Conservation (phyloP, 2,329 filamentous ascomycete species). For the Periconia digitata region DNA sequence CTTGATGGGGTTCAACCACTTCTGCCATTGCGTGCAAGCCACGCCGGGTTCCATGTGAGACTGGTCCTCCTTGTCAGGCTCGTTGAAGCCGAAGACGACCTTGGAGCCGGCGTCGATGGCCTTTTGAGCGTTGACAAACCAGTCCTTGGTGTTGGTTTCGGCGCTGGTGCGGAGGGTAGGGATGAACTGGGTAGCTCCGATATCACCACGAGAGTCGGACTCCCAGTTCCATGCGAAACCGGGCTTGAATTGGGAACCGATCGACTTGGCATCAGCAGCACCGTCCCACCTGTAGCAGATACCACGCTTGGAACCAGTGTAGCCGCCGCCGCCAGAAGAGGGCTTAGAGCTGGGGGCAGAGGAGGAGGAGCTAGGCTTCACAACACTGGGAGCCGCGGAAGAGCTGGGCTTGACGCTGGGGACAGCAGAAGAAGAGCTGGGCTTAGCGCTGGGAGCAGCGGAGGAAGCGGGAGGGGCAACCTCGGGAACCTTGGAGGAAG, state of each 20-base stretch:
- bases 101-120: conserved; percentile 35
- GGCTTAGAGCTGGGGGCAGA: conserved; percentile 17
- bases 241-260: conserved; percentile 50
- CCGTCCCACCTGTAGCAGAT: conserved; percentile 63
- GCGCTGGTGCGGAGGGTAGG: conserved; percentile 52
- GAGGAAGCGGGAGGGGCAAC: conserved; percentile 15
- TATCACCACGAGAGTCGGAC: conserved; percentile 37
- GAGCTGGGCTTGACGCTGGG: conserved; percentile 4
- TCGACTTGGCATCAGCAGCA: conserved; percentile 54
- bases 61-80: conserved; percentile 37
- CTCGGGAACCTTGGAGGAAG: conserved; percentile 3
- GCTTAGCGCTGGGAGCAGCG: conserved; percentile 11
- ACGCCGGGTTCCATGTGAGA: conserved; percentile 35
- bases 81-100: conserved; percentile 45
- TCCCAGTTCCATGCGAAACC: conserved; percentile 73
- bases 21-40: conserved; percentile 35
- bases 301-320: conserved; percentile 61
- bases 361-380: conserved; percentile 9
- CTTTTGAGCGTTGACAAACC: conserved; percentile 45
- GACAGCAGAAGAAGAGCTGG: conserved; percentile 8
- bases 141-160: conserved; percentile 21
- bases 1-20: conserved; percentile 36
- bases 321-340: conserved; percentile 23
- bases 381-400: background rate
- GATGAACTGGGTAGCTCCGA: conserved; percentile 58